A percentile compares a stretch with the other conserved stretches of the same genome.
Conservation (phyloP, 345 rosid species). For the Acer yangbiense region DNA sequence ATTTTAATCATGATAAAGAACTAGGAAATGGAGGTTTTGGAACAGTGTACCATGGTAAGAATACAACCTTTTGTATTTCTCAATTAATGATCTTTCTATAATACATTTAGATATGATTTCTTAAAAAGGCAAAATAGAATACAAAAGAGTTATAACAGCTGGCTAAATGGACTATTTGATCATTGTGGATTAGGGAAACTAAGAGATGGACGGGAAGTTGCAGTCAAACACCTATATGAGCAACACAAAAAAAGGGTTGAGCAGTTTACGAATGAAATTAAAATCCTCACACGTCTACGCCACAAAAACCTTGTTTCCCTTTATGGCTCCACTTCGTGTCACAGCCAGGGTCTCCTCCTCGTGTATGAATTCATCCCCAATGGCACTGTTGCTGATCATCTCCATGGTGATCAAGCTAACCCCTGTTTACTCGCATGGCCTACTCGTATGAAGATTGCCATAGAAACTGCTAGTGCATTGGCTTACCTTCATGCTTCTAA, state of each 20-base stretch:
- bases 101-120: too few relatives aligned
- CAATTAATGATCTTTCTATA: background rate
- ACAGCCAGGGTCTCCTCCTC: constrained; percentile 56
- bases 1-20: constrained; percentile 43
- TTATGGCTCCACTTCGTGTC: constrained; percentile 60
- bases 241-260: constrained; percentile 43
- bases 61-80: constrained; percentile 7
- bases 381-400: constrained; percentile 68
- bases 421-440: constrained; percentile 43
- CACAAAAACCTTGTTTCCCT: constrained; percentile 67
- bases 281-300: constrained; percentile 55
- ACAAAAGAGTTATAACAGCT: too few relatives aligned
- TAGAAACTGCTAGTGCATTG: constrained; percentile 59
- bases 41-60: constrained; percentile 65
- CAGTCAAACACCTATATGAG: constrained; percentile 62
- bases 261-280: constrained; percentile 61
- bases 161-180: background rate
- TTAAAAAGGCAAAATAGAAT: too few relatives aligned
- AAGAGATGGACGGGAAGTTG: constrained; percentile 65
- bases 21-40: constrained; percentile 84
- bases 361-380: constrained; percentile 63
- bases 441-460: constrained; percentile 54
- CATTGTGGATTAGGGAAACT: constrained; percentile 46
- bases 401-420: constrained; percentile 39
- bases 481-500: constrained; percentile 61